Evolutionary conservation across 805 yeast species (phyloP), one percentile per base, ranked within the genome.

Genomic region (Lipomyces orientalis): DNA sequence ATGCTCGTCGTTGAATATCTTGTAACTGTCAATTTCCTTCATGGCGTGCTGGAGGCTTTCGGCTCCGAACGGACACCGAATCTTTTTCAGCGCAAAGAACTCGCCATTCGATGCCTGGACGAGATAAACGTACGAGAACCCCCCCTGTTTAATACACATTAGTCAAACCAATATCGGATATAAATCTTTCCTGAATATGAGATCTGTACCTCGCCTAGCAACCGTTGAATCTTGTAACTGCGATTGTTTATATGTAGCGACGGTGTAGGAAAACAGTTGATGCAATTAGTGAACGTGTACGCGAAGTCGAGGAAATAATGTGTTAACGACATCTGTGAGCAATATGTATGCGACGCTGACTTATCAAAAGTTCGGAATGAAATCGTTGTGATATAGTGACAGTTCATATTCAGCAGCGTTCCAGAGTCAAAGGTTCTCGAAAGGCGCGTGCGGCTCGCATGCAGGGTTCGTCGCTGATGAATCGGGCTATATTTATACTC

Each of bases 21-120:
- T 87, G 77, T 92, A 91, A 71, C 87, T 88, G 34, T 87, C 88
- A 58, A 93, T 86, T 76, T 93, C 98, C 54, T 85, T 83, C 86
- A 91, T 83, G 0, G 97, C 97, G 58, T 83, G 80, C 65, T 85
- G 86, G 64, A 92, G 87, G 73, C 89, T 88, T 74, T 88, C 90
- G 58, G 90, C 84, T 1, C 97, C 97, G 78, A 88, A 90, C 1
- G 97, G 93, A 77, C 97, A 93, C 68, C 93, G 81, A 63, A 92
- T 90, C 80, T 90, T 90, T 80, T 93, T 93, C 75, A 93, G 80
- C 2, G 97, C 97, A 75, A 86, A 90, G 54, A 77, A 76, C 56
- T 79, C 73, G 49, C 84, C 84, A 43, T 83, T 80, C 10, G 76
- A 72, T 33, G 81, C 77, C 70, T 86, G 82, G 2, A 93, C 97